Conservation (phyloP, 352 stramenopile genomes). For the Plasmopara muralis region DNA sequence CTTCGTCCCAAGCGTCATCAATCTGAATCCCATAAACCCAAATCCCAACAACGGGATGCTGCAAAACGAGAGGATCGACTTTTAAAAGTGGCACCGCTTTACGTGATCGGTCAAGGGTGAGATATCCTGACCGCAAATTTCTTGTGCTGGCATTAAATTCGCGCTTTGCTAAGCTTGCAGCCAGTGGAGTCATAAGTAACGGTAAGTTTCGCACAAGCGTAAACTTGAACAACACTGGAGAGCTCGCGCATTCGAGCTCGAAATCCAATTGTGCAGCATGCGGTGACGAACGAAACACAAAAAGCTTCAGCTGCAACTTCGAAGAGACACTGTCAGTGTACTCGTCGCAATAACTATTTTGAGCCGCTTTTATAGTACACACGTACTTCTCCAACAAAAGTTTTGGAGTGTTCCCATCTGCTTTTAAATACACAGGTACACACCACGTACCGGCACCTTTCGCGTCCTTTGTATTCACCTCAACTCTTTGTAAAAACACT, state of each 20-base stretch:
- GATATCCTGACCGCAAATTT: conserved; percentile 42
- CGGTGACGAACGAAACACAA: conserved; percentile 30
- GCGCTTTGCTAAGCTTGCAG: conserved; percentile 43
- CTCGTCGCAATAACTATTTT: conserved; percentile 32
- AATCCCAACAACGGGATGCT: conserved; percentile 61
- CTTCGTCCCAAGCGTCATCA: conserved; percentile 42
- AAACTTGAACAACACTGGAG: conserved; percentile 42
- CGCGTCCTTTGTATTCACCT: conserved; percentile 19
- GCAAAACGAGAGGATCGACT: conserved; percentile 58
- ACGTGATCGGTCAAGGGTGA: conserved; percentile 66
- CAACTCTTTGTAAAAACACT: conserved; percentile 24
- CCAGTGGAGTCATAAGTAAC: conserved; percentile 71
- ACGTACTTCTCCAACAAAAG: conserved; percentile 29
- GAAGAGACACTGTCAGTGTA: conserved; percentile 26
- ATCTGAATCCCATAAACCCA: conserved; percentile 68
- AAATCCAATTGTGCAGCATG: conserved; percentile 40
- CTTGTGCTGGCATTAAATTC: conserved; percentile 36
- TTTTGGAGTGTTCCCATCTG: conserved; percentile 3
- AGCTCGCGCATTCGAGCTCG: conserved; percentile 34
- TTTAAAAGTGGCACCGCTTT: conserved; percentile 72
- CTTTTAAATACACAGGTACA: conserved; percentile 27
- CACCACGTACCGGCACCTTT: conserved; percentile 25
- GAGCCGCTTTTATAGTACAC: conserved; percentile 22
- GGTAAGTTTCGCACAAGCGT: conserved; percentile 59
- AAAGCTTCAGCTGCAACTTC: conserved; percentile 33